Conservation (phyloP, 208 protist species). For the Leishmania major region DNA sequence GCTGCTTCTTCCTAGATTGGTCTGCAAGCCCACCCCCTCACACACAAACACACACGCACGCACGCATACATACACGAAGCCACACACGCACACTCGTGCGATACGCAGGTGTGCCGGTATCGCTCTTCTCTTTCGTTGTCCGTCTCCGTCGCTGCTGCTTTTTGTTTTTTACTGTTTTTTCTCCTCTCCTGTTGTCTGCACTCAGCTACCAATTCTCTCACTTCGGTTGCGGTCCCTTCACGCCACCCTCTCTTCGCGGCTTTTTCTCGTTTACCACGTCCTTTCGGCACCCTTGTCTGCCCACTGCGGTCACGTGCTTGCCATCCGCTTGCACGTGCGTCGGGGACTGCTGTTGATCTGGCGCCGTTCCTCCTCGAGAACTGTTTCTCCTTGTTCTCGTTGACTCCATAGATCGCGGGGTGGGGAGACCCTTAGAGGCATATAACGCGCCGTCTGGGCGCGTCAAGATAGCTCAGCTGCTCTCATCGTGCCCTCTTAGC, state of each 20-base stretch:
- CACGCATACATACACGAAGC: neutral
- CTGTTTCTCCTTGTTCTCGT: slow-evolving; percentile 9
- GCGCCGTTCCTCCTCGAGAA: slow-evolving; percentile 2
- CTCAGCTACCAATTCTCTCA: neutral
- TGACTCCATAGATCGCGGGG: neutral
- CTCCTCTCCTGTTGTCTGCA: neutral
- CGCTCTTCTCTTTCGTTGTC: neutral
- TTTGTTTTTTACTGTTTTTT: neutral
- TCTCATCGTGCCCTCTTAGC: slow-evolving; percentile 10
- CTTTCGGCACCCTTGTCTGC: neutral
- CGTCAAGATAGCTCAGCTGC: neutral
- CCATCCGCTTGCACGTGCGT: neutral
- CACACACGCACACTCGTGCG: neutral
- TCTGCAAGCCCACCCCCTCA: neutral
- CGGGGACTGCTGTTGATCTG: neutral
- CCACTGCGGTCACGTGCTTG: neutral
- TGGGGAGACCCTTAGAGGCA: neutral
- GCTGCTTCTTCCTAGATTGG: no score
- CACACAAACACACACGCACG: neutral
- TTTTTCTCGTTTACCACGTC: neutral
- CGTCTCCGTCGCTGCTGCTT: neutral
- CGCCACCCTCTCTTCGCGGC: neutral
- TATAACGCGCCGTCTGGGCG: neutral
- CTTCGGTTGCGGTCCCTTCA: neutral
- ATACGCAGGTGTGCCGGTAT: neutral